Evolutionary conservation across 202 grass and related monocot genomes (phyloP).

Genomic region (Schoenoplectus tabernaemontani): DNA sequence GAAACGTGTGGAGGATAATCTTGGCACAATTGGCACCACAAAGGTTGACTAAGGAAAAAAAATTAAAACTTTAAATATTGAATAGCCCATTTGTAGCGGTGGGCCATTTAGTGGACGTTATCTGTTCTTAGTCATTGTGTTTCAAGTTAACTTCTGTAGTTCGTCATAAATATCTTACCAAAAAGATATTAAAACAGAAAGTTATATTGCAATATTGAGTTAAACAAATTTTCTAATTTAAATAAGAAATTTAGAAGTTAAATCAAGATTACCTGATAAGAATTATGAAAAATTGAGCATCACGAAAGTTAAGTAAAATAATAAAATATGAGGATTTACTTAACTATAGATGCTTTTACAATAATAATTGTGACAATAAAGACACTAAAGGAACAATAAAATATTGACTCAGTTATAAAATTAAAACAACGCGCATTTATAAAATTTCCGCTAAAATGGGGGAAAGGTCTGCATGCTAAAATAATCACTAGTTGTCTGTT

Average conservation of each 20-base stretch:
- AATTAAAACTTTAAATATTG: background rate
- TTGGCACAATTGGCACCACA: conserved; percentile 77
- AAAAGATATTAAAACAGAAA: background rate
- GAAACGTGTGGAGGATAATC: conserved; percentile 94
- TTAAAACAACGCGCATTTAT: background rate
- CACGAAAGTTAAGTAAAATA: background rate
- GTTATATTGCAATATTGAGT: background rate
- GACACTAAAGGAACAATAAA: conserved; percentile 4
- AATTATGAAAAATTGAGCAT: background rate
- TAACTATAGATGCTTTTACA: background rate
- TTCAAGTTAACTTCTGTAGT: background rate
- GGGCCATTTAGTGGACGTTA: background rate
- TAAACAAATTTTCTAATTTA: background rate
- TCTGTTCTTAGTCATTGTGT: background rate
- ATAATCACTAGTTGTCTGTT: background rate
- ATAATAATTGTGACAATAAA: background rate
- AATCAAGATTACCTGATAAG: background rate
- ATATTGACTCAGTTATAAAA: background rate
- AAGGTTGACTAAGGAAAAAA: conserved; percentile 40
- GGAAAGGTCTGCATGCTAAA: too few species aligned
- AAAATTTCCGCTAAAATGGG: background rate
- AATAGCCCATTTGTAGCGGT: background rate
- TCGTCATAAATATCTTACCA: conserved; percentile 1
- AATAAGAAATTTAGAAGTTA: background rate
- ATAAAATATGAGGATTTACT: background rate